Evolutionary conservation across 2,329 filamentous ascomycete species (phyloP).

Genomic region (Fusarium cicatricum): DNA sequence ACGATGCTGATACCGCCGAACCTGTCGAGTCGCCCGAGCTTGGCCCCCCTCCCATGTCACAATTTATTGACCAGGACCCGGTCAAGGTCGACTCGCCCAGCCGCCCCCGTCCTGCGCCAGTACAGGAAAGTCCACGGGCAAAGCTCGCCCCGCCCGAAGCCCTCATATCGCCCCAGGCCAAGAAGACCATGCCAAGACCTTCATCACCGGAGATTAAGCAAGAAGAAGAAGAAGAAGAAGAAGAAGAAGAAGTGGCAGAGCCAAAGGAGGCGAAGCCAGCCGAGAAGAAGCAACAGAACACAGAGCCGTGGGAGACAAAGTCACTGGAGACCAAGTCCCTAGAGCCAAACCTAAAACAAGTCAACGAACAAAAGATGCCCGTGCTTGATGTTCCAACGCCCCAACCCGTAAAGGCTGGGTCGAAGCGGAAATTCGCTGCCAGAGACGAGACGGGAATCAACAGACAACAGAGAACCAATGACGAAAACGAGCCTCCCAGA

Average conservation of each 20-base stretch:
- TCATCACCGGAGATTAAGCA: slow-evolving; percentile 44
- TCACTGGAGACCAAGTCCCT: slow-evolving; percentile 11
- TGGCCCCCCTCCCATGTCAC: slow-evolving; percentile 68
- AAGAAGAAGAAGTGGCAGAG: slow-evolving; percentile 4
- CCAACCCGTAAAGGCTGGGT: slow-evolving; percentile 53
- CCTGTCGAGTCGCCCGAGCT: slow-evolving; percentile 73
- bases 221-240: slow-evolving; percentile 8
- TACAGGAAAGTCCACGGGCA: slow-evolving; percentile 36
- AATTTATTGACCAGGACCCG: slow-evolving; percentile 65
- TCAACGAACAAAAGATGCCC: slow-evolving; percentile 4
- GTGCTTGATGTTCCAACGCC: slow-evolving; percentile 19
- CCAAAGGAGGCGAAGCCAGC: background rate
- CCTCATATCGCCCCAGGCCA: slow-evolving; percentile 43
- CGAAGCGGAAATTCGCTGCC: slow-evolving; percentile 66
- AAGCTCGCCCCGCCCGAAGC: slow-evolving; percentile 44
- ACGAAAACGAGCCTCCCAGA: slow-evolving; percentile 43
- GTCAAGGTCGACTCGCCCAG: slow-evolving; percentile 61
- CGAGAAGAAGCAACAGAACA: background rate
- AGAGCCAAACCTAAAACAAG: background rate
- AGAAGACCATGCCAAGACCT: slow-evolving; percentile 26
- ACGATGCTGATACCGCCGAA: slow-evolving; percentile 55
- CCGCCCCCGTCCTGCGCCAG: slow-evolving; percentile 25
- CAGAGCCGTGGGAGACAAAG: slow-evolving; percentile 5
- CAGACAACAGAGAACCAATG: slow-evolving; percentile 34
- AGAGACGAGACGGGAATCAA: slow-evolving; percentile 61